Conservation (phyloP, 225 moss, liverwort and hornwort genomes). For the Straminergon stramineum region DNA sequence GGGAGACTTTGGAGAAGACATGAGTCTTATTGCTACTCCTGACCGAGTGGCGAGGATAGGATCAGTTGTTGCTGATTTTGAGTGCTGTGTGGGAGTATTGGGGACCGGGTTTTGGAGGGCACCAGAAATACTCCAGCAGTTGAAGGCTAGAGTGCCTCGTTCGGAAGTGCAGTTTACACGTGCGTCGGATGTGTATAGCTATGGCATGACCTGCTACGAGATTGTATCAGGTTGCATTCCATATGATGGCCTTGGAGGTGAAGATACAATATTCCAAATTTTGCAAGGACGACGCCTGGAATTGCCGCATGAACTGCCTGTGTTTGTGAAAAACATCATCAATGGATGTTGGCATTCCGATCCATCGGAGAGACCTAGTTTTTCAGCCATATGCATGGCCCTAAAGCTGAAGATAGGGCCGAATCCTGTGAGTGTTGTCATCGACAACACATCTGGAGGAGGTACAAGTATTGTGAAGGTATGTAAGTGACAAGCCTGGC, state of each 20-base stretch:
- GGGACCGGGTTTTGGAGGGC: not conserved
- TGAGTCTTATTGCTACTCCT: fast-evolving
- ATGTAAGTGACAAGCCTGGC: too few relatives aligned
- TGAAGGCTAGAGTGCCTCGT: not conserved
- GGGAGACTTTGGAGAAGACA: not conserved
- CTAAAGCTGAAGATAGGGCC: not conserved
- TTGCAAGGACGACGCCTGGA: not conserved
- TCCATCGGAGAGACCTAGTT: fast-evolving
- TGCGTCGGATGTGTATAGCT: not conserved
- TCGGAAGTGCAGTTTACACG: not conserved
- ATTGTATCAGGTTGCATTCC: not conserved
- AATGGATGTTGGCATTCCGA: not conserved
- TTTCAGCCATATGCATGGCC: not conserved
- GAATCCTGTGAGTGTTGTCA: not conserved
- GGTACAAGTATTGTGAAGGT: conserved; percentile 23
- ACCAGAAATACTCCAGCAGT: not conserved
- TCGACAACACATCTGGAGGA: too few relatives aligned
- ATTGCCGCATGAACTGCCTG: not conserved
- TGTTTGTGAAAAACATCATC: not conserved
- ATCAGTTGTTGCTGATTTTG: not conserved
- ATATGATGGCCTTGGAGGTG: not conserved
- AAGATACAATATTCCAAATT: not conserved
- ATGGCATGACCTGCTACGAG: not conserved
- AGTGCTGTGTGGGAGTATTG: not conserved
- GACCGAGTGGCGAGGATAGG: not conserved